phyloP scores from a whole-genome alignment of 2,329 filamentous ascomycete species.

The Pseudogymnoascus sp. region DNA sequence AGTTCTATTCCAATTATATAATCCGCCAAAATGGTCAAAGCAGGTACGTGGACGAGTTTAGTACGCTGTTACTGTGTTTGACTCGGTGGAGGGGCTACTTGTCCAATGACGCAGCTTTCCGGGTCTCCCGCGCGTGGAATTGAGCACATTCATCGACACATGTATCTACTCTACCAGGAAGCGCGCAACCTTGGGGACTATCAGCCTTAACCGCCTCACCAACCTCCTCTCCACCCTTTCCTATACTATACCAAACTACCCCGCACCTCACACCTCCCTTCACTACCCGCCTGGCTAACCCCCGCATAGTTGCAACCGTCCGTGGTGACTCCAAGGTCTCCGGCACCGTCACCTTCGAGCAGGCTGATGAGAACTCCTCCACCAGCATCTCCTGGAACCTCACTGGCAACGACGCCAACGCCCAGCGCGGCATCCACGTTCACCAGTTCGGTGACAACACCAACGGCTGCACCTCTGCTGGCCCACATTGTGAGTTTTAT shows the following conservation, averaged over 20 bases:
- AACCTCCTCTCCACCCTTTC: constrained; percentile 11
- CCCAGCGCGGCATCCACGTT: constrained; percentile 96
- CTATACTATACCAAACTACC: not conserved
- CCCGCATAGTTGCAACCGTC: constrained; percentile 75
- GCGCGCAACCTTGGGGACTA: constrained; percentile 39
- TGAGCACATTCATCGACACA: constrained; percentile 47
- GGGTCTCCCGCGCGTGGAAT: constrained; percentile 40
- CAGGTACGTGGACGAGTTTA: constrained; percentile 54
- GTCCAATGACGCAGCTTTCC: constrained; percentile 20
- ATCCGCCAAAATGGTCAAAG: constrained; percentile 91
- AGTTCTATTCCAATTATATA: not conserved
- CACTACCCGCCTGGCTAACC: not conserved
- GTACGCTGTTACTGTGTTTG: constrained; percentile 15
- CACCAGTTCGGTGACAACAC: constrained; percentile 99
- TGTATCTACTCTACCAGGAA: constrained; percentile 18
- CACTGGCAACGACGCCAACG: constrained; percentile 84
- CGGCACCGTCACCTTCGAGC: constrained; percentile 93
- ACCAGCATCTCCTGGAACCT: constrained; percentile 92
- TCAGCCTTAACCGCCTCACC: constrained; percentile 15
- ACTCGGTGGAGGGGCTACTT: not conserved
- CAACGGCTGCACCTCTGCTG: constrained; percentile 98
- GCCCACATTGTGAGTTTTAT: constrained; percentile 76
- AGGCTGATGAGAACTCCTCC: constrained; percentile 69
- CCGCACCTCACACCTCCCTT: not conserved
- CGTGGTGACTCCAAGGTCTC: constrained; percentile 95